Conservation (phyloP, 2,329 filamentous ascomycete genomes). For the Talaromyces pinophilus region DNA sequence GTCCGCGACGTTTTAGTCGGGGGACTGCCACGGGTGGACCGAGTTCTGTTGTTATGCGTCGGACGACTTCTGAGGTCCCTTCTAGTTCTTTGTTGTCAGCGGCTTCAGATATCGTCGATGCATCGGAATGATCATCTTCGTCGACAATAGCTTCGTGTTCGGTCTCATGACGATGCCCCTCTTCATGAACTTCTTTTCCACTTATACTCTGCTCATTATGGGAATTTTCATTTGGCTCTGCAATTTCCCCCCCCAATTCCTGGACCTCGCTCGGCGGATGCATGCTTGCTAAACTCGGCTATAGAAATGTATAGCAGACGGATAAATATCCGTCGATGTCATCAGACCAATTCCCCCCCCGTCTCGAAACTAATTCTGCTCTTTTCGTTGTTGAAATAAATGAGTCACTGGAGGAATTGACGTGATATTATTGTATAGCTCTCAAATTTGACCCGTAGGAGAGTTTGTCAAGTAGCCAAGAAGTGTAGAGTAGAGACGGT, state of each 20-base stretch:
- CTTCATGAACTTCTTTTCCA: not conserved
- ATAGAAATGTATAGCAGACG: not conserved
- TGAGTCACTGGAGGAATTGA: not conserved
- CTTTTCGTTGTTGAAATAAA: not conserved
- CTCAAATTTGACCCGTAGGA: not conserved
- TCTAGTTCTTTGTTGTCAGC: slow-evolving; percentile 23
- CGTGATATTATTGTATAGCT: not conserved
- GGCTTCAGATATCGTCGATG: slow-evolving; percentile 14
- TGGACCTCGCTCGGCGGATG: not conserved
- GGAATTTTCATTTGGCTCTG: not conserved
- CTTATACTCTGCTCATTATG: not conserved
- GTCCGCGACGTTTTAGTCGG: slow-evolving; percentile 63
- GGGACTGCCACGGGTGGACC: slow-evolving; percentile 52
- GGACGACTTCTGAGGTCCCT: slow-evolving; percentile 19
- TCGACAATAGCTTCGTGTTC: slow-evolving; percentile 3
- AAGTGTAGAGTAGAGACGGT: not conserved
- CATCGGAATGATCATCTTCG: slow-evolving; percentile 15
- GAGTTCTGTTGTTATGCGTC: slow-evolving; percentile 29
- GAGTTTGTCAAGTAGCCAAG: not conserved
- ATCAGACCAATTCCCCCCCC: not conserved
- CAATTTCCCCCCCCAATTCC: not conserved
- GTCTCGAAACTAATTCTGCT: not conserved
- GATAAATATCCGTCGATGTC: slow-evolving; percentile 14
- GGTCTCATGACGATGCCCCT: not conserved
- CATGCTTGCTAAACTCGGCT: slow-evolving; percentile 13